Evolutionary conservation across 495 filamentous ascomycete genomes (phyloP), one percentile per base, ranked within the genome.

Genomic region (Podospora pseudocomata): DNA sequence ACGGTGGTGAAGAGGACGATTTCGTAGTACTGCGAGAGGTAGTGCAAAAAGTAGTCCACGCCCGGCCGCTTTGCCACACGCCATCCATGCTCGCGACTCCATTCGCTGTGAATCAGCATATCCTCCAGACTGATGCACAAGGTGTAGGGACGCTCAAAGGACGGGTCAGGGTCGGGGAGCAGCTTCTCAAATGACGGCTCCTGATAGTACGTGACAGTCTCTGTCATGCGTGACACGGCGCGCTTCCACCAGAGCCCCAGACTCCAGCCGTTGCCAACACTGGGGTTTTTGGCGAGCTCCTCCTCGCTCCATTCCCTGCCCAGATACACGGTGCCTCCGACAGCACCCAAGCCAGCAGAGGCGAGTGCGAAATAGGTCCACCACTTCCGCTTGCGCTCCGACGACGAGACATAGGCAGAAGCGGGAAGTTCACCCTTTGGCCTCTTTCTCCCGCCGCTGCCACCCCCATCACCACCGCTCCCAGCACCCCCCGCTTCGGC

Each of bases 1-100:
- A 93, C 88, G 66, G 85, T 92, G 30, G 96, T 97, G 82, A 97
- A 99, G 59, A 99, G 86, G 53, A 97, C 96, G 26, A 99, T 84
- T 77, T 99, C 95, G 78, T 97, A 99, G 83, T 98, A 97, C 76
- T 97, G 92, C 79, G 90, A 93, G 54, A 99, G 84, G 76, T 99
- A 99, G 74, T 91, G 92, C 65, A 99, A 79, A 82, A 99, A 98
- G 83, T 99, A 99, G 81, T 99, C 95, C 59, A 97, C 85, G 55
- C 95, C 95, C 30, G 95, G 95, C 44, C 95, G 88, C 81, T 99
- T 99, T 56, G 95, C 95, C 71, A 94, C 86, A 67, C 94, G 88
- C 94, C 95, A 99, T 30, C 95, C 95, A 72, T 97, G 91, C 72
- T 98, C 90, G 63, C 93, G 87, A 23, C 87, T 87, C 95, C 95